Evolutionary conservation across 768 basidiomycete genomes (phyloP), one percentile per base, ranked within the genome.

Genomic region (Suillus ampliporus): DNA sequence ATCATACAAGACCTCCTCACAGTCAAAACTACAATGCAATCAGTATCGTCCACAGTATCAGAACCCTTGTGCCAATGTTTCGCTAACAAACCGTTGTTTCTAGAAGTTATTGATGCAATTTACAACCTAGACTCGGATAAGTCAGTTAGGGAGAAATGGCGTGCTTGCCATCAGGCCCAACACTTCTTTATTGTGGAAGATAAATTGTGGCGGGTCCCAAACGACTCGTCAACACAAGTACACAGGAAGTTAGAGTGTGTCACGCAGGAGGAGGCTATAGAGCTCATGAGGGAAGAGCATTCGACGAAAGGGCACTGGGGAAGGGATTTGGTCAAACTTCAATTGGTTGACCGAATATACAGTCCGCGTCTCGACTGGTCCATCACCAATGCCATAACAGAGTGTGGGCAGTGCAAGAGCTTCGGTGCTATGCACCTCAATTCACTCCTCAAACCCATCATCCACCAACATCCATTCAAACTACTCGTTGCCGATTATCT

Each of bases 361-460:
- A 38, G 38, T 13, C 38, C 38, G 66, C 54, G 37, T 34, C 19
- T 54, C 46, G n/a, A 52, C 26, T 47, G 54, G 50, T 43, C 58
- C 51, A 13, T 38, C 1, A 38, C 14, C 13, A 38, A 1, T 3
- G 38, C 38, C 5, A 51, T 75, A 13, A 31, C 13, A 4, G 56
- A 71, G 3, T 77, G 38, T 13, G 14, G 38, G 1, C 38, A 38
- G 5, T n/a, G 43, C 65, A 63, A 66, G 47, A 61, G 61, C 54
- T 64, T 71, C 51, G 64, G 76, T n/a, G 35, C 62, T 14, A 40
- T 52, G 1, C 61, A 71, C 57, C 43, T 67, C 4, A 57, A 69
- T 64, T 21, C 71, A 19, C 69, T 81, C 0, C 64, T 79, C 5
- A 67, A 78, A 35, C 80, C 77, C 2, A 76, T 81, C 31, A 75